Evolutionary conservation across 768 basidiomycete species (phyloP).

Genomic region (Pleurotus giganteus): DNA sequence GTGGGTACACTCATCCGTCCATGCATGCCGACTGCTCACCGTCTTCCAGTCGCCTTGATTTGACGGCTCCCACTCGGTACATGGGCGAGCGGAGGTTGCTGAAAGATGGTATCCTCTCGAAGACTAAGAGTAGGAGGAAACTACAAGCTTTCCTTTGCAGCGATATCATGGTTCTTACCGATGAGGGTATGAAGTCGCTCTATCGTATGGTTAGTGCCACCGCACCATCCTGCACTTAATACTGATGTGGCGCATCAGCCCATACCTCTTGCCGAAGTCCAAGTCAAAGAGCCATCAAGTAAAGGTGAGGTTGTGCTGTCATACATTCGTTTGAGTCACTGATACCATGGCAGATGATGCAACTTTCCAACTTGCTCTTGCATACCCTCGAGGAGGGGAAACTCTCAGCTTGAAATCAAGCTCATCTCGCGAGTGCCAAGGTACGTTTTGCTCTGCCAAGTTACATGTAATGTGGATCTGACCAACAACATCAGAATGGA

Average conservation of each 20-base stretch:
- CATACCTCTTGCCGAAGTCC: slow-evolving; percentile 68
- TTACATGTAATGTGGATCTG: background rate
- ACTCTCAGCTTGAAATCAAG: slow-evolving; percentile 56
- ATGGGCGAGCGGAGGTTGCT: slow-evolving; percentile 80
- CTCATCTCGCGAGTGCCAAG: slow-evolving; percentile 57
- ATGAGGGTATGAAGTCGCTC: slow-evolving; percentile 62
- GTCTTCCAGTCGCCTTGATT: slow-evolving; percentile 63
- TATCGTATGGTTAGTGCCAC: slow-evolving; percentile 76
- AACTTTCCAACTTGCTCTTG: slow-evolving; percentile 62
- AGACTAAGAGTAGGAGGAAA: slow-evolving; percentile 82
- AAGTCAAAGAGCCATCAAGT: slow-evolving; percentile 41
- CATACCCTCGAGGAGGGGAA: slow-evolving; percentile 76
- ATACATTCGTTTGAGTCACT: background rate
- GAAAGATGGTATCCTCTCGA: slow-evolving; percentile 74
- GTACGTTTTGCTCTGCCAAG: slow-evolving; percentile 20
- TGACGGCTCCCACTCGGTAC: slow-evolving; percentile 86
- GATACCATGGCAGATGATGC: slow-evolving; percentile 50
- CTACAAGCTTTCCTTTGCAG: slow-evolving; percentile 80
- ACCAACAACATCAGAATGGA: slow-evolving; percentile 27
- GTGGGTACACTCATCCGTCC: slow-evolving; percentile 29
- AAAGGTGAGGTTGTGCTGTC: background rate
- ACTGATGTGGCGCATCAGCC: slow-evolving; percentile 45
- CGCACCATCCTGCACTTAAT: background rate
- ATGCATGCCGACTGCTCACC: background rate
- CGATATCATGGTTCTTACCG: slow-evolving; percentile 86